Base-by-base conservation (phyloP, 2,329 filamentous ascomycete species). In the Ceratocystis colombiana region DNA sequence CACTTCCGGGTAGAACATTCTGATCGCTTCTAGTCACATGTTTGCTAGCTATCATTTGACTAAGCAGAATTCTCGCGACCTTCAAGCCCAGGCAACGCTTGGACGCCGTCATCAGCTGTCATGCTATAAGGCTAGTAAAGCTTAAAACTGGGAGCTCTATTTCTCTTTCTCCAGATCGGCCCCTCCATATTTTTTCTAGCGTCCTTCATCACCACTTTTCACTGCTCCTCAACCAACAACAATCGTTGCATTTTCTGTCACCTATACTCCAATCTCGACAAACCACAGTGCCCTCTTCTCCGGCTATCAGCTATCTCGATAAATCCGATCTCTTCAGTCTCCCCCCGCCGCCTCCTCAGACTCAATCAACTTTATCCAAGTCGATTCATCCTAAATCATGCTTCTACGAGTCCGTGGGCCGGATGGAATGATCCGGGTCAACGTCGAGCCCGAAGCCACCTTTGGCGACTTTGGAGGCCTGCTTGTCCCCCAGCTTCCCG, bases 371-470 rank as follows among this genome's bases (percentile, higher is more conserved):
- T 41, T 15, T 15, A 12, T 41, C 5, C 37, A 15, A 15, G 3
- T 12, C 37, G 10, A 41, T 41, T 41, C 44, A 50, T 22, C 30
- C 20, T 22, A 73, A 73, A 77, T 73, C 70, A 96, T 96, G 85
- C 82, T 96, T 73, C 80, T 96, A 66, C 85, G 92, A 75, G 89
- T 96, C 71, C 87, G 92, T 72, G 91, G 91, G 74, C 90, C 89
- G 70, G 91, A 96, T 78, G 94, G 94, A 78, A 94, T 94, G 81
- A 87, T 92, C 76, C 88, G 94, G 71, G 80, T 97, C 72, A 89
- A 82, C 64, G 84, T 95, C 71, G 86, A 92, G 71, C 83, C 87
- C 63, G 81, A 82, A 53, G 86, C 89, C 69, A 86, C 86, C 0
- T 96, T 97, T 74, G 79, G 77, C 53, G 77, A 83, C n/a, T 77